phyloP scores from a whole-genome alignment of 805 yeast genomes.

The Phaffomyces thermotolerans region DNA sequence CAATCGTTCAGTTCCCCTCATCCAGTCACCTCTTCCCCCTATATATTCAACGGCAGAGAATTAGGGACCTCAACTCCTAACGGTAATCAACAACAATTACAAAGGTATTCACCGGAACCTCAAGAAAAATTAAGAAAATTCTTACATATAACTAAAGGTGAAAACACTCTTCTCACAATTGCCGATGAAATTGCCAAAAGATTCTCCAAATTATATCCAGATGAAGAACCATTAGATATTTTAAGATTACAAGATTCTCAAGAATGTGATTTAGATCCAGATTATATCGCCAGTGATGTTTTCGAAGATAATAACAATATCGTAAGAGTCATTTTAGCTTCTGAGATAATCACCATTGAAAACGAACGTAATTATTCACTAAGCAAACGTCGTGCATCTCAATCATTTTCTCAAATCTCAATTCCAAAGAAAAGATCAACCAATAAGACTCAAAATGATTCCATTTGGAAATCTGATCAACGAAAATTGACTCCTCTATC shows the following conservation, averaged over 20 bases:
- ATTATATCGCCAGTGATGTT: conserved; percentile 56
- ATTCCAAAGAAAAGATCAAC: conserved; percentile 23
- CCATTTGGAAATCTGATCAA: conserved; percentile 13
- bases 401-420: conserved; percentile 14
- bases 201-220: conserved; percentile 59
- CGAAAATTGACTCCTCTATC: conserved; percentile 34
- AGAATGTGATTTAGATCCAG: conserved; percentile 76
- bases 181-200: conserved; percentile 48
- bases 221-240: conserved; percentile 46
- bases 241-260: conserved; percentile 59
- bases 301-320: conserved; percentile 41
- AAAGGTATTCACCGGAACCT: conserved; percentile 17
- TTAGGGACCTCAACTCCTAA: conserved; percentile 9
- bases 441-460: not conserved
- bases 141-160: conserved; percentile 52
- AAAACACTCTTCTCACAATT: conserved; percentile 39
- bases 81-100: conserved; percentile 3
- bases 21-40: conserved; percentile 7
- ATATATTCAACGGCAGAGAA: conserved; percentile 3
- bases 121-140: conserved; percentile 40
- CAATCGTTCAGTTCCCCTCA: conserved; percentile 1
- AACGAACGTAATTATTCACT: conserved; percentile 3
- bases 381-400: conserved; percentile 21
- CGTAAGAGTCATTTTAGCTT: conserved; percentile 38
- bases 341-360: conserved; percentile 30